Percentiles rank a stretch among this genome's conserved stretches.
These are phyloP conservation scores for Epichloe scottii DNA, from an alignment of 2,329 filamentous ascomycete species.

Conservation along the genomic window DNA sequence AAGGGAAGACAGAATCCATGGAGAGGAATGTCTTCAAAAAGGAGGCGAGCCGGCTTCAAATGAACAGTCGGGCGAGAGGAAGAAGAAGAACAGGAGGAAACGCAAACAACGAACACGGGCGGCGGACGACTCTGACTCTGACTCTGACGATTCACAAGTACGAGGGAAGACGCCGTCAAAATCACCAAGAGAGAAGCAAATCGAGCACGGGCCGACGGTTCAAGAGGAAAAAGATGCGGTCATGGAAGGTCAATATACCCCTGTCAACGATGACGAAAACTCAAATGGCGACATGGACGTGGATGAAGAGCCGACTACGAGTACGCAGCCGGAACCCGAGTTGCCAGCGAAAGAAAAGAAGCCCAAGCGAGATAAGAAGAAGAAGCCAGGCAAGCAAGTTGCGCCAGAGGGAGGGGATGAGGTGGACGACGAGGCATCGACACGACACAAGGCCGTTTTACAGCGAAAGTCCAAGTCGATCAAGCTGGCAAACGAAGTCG, in stretches of 20 bases:
- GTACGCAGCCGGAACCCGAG: background rate
- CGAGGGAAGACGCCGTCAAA: background rate
- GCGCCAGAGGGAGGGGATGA: conserved; percentile 10
- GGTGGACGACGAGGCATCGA: conserved; percentile 17
- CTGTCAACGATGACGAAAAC: background rate
- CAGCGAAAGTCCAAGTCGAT: conserved; percentile 44
- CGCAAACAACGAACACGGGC: conserved; percentile 20
- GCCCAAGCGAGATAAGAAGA: conserved; percentile 10
- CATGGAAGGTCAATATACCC: background rate
- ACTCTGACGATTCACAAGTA: conserved; percentile 9
- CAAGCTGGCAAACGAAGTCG: conserved; percentile 31
- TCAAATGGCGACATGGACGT: background rate
- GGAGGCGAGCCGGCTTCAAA: conserved; percentile 1
- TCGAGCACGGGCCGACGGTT: background rate
- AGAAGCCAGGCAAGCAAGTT: conserved; percentile 15
- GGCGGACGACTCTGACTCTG: conserved; percentile 9
- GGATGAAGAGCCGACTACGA: background rate
- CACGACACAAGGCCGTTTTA: conserved; percentile 37
- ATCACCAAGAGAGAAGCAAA: background rate
- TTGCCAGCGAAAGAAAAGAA: background rate
- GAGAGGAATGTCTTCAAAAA: conserved; percentile 8
- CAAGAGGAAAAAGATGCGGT: background rate
- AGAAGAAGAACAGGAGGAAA: conserved; percentile 24
- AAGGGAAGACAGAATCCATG: conserved; percentile 2
- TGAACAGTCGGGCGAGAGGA: conserved; percentile 3